Percentiles rank a stretch among this genome's conserved stretches.
Evolutionary conservation across 352 stramenopile genomes (phyloP).

Genomic region (Phytophthora sansomeana): DNA sequence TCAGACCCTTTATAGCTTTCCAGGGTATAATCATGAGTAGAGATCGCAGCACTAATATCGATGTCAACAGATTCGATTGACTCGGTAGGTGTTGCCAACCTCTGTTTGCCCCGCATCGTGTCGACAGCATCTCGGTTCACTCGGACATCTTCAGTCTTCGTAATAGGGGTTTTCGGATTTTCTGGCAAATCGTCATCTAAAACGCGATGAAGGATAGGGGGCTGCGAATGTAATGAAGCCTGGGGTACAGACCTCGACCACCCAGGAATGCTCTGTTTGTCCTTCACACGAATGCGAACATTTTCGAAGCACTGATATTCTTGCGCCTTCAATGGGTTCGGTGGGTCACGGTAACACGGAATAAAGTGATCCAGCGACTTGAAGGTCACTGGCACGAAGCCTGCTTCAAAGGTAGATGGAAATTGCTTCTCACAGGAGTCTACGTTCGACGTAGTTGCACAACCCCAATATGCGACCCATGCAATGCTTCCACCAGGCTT

Average conservation of each 20-base stretch:
- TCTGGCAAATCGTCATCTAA: conserved; percentile 7
- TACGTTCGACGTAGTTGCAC: conserved; percentile 64
- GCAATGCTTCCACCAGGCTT: conserved; percentile 73
- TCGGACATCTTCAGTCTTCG: conserved; percentile 5
- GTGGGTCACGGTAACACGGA: conserved; percentile 84
- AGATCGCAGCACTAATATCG: background rate
- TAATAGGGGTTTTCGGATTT: background rate
- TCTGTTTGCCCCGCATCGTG: conserved; percentile 7
- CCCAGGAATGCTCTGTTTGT: conserved; percentile 80
- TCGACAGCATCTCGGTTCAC: conserved; percentile 10
- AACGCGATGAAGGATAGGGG: background rate
- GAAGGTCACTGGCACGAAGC: conserved; percentile 78
- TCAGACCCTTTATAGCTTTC: background rate
- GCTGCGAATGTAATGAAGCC: conserved; percentile 5
- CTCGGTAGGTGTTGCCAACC: conserved; percentile 8
- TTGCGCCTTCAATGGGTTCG: conserved; percentile 76
- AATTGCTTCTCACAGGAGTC: conserved; percentile 81
- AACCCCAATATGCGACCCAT: conserved; percentile 87
- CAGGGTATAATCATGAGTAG: conserved; percentile 4
- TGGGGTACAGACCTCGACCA: conserved; percentile 53
- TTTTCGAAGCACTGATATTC: conserved; percentile 77
- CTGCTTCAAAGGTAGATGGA: conserved; percentile 60
- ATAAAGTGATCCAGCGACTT: conserved; percentile 83
- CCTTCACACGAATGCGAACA: conserved; percentile 80
- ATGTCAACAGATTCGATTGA: conserved; percentile 11